Base-by-base conservation (phyloP, 1,284 basidiomycete genomes). In the Ganoderma lucidum region DNA sequence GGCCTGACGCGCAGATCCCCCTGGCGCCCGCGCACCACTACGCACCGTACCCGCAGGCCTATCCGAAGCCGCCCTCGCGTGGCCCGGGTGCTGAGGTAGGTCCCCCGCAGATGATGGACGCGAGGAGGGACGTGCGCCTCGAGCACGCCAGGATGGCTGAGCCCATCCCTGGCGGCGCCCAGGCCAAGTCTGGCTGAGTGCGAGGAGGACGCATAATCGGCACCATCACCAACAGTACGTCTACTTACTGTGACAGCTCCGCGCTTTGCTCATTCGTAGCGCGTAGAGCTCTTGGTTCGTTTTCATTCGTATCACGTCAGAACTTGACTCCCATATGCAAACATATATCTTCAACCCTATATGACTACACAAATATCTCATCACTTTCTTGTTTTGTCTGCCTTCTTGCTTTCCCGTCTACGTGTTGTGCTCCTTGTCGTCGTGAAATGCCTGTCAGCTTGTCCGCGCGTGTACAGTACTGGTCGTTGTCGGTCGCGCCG, bases 1-100 rank as follows among this genome's bases (percentile, higher is more conserved):
- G 83, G 67, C 83, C 84, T 58, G 84, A 84, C 71, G 77, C 79
- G 6, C 83, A 81, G 73, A 79, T 83, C 66, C 67, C 77, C 32
- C 78, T 83, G 65, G 71, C 75, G 10, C 70, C 70, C 9, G 60
- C 70, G 9, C 74, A 73, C 51, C 75, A 75, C 65, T 83, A 84
- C 70, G 77, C 81, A 58, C 69, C 81, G 6, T 84, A 82, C 64
- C 75, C 74, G 45, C 75, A 75, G 68, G 53, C 55, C 15, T 76
- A 75, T 64, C 53, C 68, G 63, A 75, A 74, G 70, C 74, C 75
- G 61, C 72, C 72, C 2, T 73, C 75, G 55, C 48, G 71, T 60
- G 73, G 70, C 48, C 64, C 71, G 14, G 66, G 58, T 45, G 59
- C 45, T 19, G 75, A 75, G 37, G 62, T 72, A 15, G 59, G 44